Base-by-base conservation (phyloP, 2,329 filamentous ascomycete species). In the Pseudogymnoascus sp. region DNA sequence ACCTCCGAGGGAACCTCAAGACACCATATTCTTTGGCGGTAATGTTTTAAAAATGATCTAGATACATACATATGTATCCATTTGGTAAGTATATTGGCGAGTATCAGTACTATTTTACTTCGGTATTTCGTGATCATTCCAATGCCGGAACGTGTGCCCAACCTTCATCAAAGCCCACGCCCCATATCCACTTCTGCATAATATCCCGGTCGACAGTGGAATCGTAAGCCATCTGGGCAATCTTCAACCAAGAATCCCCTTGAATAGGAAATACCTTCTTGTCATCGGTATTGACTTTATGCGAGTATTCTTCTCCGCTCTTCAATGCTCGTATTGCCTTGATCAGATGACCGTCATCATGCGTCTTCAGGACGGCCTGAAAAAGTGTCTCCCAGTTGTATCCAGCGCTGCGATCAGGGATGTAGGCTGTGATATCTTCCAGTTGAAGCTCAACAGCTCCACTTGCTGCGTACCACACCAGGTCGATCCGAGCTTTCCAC, bases 281-380 rank as follows among this genome's bases (percentile, higher is more conserved):
- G 71, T 76, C 28, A 77, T 72, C 64, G 78, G 76, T 66, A 72
- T 87, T 44, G 73, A 72, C 66, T 70, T 69, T 61, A 80, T 82
- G 1, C 6, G 23, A 23, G 4, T 80, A 71, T 47, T 78, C 73
- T 71, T 87, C 79, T 2, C 84, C 89, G 68, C 90, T 75, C 4
- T 83, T 82, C 23, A 93, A 72, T 1, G 90, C 87, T 38, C 91
- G 80, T 9, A 87, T 78, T 6, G 93, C 76, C 75, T 96, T 96
- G 65, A 86, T 80, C 17, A 84, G 80, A 75, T 96, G 92, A 0
- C 91, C 91, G 73, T 96, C 91, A 67, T 96, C 91, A 0, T 80
- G 71, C 38, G 81, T 69, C 19, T 63, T 64, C 65, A 80, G 76
- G 26, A 84, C 73, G n/a, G 78, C 76, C 0, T 77, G 71, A 2